phyloP scores from a whole-genome alignment of 331 rosid genomes.

The Telfairia occidentalis region DNA sequence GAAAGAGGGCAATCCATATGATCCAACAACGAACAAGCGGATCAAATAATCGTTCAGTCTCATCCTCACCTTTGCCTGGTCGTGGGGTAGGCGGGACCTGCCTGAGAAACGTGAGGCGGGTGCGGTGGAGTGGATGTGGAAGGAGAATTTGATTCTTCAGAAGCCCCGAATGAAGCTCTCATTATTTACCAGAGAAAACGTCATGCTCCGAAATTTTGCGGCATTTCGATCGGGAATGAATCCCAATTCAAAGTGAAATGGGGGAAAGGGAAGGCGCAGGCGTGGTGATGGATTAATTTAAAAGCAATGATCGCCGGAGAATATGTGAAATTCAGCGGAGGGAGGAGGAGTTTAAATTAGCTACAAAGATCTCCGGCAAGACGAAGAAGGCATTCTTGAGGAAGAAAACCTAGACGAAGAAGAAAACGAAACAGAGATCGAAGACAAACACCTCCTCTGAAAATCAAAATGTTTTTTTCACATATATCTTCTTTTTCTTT shows the following conservation, averaged over 20 bases:
- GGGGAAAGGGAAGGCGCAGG: too few relatives aligned
- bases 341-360: neutral
- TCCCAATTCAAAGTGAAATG: neutral
- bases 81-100: constrained; percentile 4
- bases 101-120: constrained; percentile 21
- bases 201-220: constrained; percentile 27
- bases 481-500: neutral
- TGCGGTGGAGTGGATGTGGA: constrained; percentile 30
- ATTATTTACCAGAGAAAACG: constrained; percentile 27
- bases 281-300: neutral
- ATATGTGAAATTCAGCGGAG: neutral
- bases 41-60: neutral
- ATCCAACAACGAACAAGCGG: neutral
- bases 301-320: constrained; percentile 6
- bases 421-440: constrained; percentile 11
- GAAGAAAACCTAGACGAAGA: constrained; percentile 11
- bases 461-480: neutral
- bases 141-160: constrained; percentile 42
- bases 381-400: neutral
- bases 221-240: constrained; percentile 19
- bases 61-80: constrained; percentile 27
- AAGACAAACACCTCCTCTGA: neutral
- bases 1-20: neutral
- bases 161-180: constrained; percentile 32
- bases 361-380: neutral